Conservation (phyloP, 2,329 filamentous ascomycete genomes). For the Colletotrichum sansevieriae region DNA sequence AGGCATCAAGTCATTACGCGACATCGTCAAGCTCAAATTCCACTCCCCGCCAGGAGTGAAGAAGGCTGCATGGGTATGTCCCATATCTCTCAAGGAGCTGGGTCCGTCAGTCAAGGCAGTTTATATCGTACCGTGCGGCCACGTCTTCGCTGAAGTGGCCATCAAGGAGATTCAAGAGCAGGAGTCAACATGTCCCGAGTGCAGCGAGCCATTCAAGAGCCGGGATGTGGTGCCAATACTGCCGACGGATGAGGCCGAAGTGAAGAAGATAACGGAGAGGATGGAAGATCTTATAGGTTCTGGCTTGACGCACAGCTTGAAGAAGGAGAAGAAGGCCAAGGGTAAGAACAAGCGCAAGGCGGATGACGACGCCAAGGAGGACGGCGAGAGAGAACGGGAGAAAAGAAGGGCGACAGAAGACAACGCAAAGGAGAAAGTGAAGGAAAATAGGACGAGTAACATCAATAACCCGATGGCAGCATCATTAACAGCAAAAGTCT, state of each 20-base stretch:
- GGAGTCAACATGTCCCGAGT: conserved; percentile 76
- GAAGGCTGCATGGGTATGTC: conserved; percentile 81
- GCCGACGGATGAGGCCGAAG: conserved; percentile 77
- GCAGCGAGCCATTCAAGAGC: conserved; percentile 78
- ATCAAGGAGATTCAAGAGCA: conserved; percentile 81
- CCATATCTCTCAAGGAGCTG: conserved; percentile 87
- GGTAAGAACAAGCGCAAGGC: conserved; percentile 85
- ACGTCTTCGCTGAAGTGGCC: conserved; percentile 90
- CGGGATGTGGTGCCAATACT: conserved; percentile 88
- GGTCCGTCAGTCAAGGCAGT: conserved; percentile 84
- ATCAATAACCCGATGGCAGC: conserved; percentile 94
- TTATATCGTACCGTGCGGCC: conserved; percentile 94
- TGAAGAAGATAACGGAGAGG: conserved; percentile 74
- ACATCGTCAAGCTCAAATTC: conserved; percentile 90
- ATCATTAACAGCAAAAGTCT: conserved; percentile 84
- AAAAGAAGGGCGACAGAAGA: conserved; percentile 43
- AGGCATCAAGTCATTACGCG: conserved; percentile 83
- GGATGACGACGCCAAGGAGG: conserved; percentile 58
- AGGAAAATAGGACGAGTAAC: conserved; percentile 60
- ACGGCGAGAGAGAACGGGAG: conserved; percentile 49
- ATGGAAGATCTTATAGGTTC: conserved; percentile 76
- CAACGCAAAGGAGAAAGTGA: conserved; percentile 46
- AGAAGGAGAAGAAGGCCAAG: conserved; percentile 76
- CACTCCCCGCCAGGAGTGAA: conserved; percentile 58
- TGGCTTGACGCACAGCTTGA: conserved; percentile 87